Base-by-base conservation (phyloP, 2,329 filamentous ascomycete genomes). In the Ascochyta koolunga region DNA sequence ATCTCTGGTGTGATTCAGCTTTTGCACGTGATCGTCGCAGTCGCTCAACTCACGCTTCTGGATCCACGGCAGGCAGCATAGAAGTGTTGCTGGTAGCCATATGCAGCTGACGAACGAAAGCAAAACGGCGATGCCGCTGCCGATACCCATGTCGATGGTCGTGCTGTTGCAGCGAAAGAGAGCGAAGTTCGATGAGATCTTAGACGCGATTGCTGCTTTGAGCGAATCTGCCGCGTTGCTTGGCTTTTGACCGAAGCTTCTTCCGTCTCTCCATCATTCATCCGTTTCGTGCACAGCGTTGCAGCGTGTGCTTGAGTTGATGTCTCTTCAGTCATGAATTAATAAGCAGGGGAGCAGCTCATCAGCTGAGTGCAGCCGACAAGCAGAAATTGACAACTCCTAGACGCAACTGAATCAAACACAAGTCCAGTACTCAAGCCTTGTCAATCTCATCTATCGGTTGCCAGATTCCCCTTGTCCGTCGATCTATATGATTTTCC, bases 41-140 rank as follows among this genome's bases (percentile, higher is more conserved):
- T 35, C 39, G 33, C 15, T 6, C 33, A 25, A 61, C 70, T 69
- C 38, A 68, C 65, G 70, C 45, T 67, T 72, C 60, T 74, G 72
- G 32, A 74, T 59, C 72, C 71, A 73, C 43, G 71, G 72, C 24
- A 73, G 51, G 52, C 71, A 73, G 43, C 70, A 73, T 8, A 73
- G 56, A 7, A 74, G 54, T 2, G 65, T 72, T 5, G 64, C 62
- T 11, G 70, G 71, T 16, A 73, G 63, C 72, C 72, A 74, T 62
- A 74, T 57, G 6, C 68, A 59, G 44, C 69, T 72, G 16, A 70
- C 31, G 29, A 69, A 66, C 5, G 65, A 70, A 16, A 74, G 24
- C n/a, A 38, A 25, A 16, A 52, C 37, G 16, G 47, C 53, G 19
- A 56, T 51, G 47, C 47, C 42, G 38, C 37, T 24, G 37, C 43